These are phyloP conservation scores for Ormosia emarginata DNA, from an alignment of 306 rosid species.

Conservation along the genomic window DNA sequence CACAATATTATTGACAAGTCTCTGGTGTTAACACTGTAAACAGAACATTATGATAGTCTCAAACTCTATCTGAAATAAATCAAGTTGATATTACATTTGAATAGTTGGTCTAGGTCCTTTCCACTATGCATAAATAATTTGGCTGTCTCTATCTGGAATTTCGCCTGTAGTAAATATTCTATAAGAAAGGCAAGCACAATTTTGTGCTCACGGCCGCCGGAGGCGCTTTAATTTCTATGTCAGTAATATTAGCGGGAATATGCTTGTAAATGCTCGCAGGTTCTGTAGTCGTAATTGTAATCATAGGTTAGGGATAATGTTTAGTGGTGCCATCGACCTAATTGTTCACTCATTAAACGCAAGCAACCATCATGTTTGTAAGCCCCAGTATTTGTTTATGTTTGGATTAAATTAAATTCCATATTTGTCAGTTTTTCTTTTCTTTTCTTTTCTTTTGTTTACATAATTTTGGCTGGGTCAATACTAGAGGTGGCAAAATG, in stretches of 20 bases:
- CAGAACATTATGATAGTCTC: no score
- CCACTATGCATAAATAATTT: neutral
- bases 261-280: neutral
- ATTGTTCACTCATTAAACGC: neutral
- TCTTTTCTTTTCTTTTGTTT: neutral
- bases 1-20: no score
- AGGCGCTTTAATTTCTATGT: neutral
- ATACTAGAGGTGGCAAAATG: no score
- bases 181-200: neutral
- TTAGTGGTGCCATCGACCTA: constrained; percentile 24
- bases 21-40: no score
- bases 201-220: neutral
- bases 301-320: constrained; percentile 21
- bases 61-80: no score
- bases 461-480: neutral
- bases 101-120: neutral
- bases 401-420: neutral
- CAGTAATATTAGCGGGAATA: neutral
- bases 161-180: neutral
- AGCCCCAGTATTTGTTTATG: neutral
- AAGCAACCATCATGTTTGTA: neutral
- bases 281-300: constrained; percentile 19
- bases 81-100: neutral
- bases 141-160: neutral
- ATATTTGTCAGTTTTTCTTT: neutral